Percentiles rank a stretch among this genome's conserved stretches.
phyloP scores from a whole-genome alignment of 1,284 basidiomycete genomes.

The Tilletia caries region DNA sequence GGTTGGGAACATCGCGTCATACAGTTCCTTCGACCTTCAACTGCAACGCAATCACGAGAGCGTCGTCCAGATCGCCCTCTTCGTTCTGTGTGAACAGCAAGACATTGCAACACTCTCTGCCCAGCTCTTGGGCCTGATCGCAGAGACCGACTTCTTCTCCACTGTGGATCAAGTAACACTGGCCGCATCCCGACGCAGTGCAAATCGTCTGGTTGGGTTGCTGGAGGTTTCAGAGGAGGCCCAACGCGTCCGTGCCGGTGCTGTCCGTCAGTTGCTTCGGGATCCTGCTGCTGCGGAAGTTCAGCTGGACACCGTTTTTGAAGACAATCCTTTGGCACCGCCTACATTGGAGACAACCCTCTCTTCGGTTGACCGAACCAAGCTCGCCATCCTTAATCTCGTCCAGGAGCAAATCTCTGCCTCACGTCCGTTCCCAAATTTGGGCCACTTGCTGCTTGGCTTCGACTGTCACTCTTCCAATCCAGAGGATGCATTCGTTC shows the following conservation, averaged over 20 bases:
- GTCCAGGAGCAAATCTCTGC: slow-evolving; percentile 74
- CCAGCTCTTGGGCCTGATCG: slow-evolving; percentile 71
- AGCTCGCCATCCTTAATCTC: slow-evolving; percentile 75
- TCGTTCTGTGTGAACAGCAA: slow-evolving; percentile 70
- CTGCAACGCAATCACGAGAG: slow-evolving; percentile 68
- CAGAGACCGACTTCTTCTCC: slow-evolving; percentile 60
- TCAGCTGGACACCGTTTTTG: slow-evolving; percentile 64
- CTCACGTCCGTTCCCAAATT: slow-evolving; percentile 70
- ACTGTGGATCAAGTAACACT: slow-evolving; percentile 65
- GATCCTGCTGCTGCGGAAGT: slow-evolving; percentile 46
- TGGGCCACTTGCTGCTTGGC: slow-evolving; percentile 81
- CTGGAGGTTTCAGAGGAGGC: slow-evolving; percentile 80
- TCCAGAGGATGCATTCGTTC: slow-evolving; percentile 57
- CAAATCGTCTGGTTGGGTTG: slow-evolving; percentile 69
- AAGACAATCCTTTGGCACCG: slow-evolving; percentile 62
- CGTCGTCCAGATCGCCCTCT: slow-evolving; percentile 78
- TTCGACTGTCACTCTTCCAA: slow-evolving; percentile 64
- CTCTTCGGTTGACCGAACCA: slow-evolving; percentile 50
- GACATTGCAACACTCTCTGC: slow-evolving; percentile 75
- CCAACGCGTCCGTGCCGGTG: slow-evolving; percentile 77
- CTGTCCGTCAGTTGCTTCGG: slow-evolving; percentile 66
- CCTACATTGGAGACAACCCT: slow-evolving; percentile 57
- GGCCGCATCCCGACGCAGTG: slow-evolving; percentile 52
- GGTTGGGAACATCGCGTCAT: slow-evolving; percentile 55
- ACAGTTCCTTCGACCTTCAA: slow-evolving; percentile 70